These are phyloP conservation scores for Lentinula aciculospora DNA, from an alignment of 768 basidiomycete genomes.

Conservation along the genomic window DNA sequence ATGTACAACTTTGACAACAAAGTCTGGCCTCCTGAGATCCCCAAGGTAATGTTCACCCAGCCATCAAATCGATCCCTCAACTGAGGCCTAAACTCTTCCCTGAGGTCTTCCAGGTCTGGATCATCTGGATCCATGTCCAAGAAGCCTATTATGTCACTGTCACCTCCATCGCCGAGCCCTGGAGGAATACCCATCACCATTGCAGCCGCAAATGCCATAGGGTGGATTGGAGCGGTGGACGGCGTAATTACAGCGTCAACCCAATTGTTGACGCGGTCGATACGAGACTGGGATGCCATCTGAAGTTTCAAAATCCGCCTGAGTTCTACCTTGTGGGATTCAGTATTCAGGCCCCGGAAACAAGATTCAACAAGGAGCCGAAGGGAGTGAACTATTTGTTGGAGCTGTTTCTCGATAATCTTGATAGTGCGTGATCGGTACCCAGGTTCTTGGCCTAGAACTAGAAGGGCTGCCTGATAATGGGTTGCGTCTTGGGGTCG, in stretches of 20 bases:
- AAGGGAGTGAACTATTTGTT: conserved; percentile 13
- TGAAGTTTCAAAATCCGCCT: conserved; percentile 23
- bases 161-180: conserved; percentile 22
- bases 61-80: conserved; percentile 52
- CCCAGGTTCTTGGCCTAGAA: conserved; percentile 14
- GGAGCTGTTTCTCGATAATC: conserved; percentile 32
- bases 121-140: conserved; percentile 45
- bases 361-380: conserved; percentile 24
- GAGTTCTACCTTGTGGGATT: conserved; percentile 24
- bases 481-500: conserved; percentile 33
- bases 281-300: conserved; percentile 21
- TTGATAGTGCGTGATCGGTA: conserved; percentile 16
- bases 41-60: conserved; percentile 39
- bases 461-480: conserved; percentile 27
- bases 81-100: conserved; percentile 55
- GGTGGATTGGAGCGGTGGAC: conserved; percentile 22
- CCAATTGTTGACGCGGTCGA: conserved; percentile 35
- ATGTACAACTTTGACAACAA: conserved; percentile 36
- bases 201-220: conserved; percentile 36
- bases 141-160: conserved; percentile 24
- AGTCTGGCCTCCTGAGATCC: conserved; percentile 31
- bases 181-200: conserved; percentile 42
- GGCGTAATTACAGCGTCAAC: conserved; percentile 36
- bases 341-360: conserved; percentile 28
- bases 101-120: conserved; percentile 52